Evolutionary conservation across 2,329 filamentous ascomycete species (phyloP), one percentile per base, ranked within the genome.

Genomic region (Colletotrichum sp.): DNA sequence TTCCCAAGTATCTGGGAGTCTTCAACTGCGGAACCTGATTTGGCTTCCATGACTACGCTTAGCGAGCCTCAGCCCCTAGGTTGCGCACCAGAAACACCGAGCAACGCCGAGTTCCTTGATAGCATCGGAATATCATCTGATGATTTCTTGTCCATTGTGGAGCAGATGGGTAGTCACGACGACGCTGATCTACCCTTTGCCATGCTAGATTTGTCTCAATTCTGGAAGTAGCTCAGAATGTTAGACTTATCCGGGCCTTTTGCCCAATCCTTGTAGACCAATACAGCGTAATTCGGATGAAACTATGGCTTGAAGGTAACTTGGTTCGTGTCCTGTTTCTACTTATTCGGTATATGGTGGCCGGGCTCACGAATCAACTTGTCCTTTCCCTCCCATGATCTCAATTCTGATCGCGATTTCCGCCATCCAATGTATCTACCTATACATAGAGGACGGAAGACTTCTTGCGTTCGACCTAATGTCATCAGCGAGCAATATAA

Each of bases 91-190:
- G 77, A 73, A 15, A 55, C 72, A 24, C 77, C 76, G 6, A 80
- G 62, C n/a, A 81, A 81, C 68, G 78, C 81, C 30, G 82, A 83
- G 26, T 82, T 85, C 34, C 78, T 86, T 10, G 82, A 84, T 12
- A 82, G 80, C 44, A 82, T 86, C 72, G 85, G 85, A 0, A 85
- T 85, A 22, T 86, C 84, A 0, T 85, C 83, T 0, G 81, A 83
- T 39, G 84, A 85, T n/a, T 85, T 86, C 44, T 72, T 85, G 12
- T 80, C 80, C 0, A 84, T 86, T 10, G 82, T 85, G 15, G 79
- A 86, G 66, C 84, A 85, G 68, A 84, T 86, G 32, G 78, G 77
- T 5, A 59, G 16, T 8, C 44, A 60, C 16, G 64, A 75, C 24
- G 48, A 68, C 9, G 44, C 28, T 2, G 63, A 59, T 16, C 12